Conservation (phyloP, 2,329 filamentous ascomycete genomes). For the Fusarium fracticaudum region DNA sequence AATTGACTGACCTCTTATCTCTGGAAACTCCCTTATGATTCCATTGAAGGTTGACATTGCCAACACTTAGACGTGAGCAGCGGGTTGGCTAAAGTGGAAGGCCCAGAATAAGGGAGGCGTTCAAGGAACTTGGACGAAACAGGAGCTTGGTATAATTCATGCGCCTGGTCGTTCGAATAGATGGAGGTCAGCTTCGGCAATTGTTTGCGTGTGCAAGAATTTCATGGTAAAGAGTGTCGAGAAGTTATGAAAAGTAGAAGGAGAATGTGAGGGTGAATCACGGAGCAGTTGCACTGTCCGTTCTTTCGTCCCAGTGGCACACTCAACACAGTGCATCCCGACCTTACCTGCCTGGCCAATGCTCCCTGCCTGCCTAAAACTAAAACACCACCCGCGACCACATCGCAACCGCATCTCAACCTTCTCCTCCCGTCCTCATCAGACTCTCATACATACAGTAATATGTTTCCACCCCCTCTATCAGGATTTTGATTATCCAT, state of each 20-base stretch:
- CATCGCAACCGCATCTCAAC: background rate
- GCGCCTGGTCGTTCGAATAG: background rate
- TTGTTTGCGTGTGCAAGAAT: background rate
- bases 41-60: slow-evolving; percentile 83
- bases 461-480: background rate
- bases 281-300: background rate
- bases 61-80: background rate
- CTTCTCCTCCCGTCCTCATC: background rate
- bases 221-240: background rate
- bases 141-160: too few relatives aligned
- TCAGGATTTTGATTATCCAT: background rate
- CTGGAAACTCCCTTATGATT: slow-evolving; percentile 78
- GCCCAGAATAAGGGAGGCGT: background rate
- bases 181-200: slow-evolving; percentile 42
- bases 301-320: background rate
- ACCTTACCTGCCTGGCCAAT: background rate
- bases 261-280: background rate
- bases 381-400: background rate
- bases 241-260: background rate
- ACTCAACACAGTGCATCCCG: background rate
- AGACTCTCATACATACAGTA: background rate
- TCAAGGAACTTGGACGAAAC: background rate
- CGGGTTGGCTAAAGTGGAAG: background rate
- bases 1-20: slow-evolving; percentile 68
- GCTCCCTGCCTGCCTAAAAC: background rate